Evolutionary conservation across 2,329 filamentous ascomycete genomes (phyloP).

Genomic region (Fusarium newnesense): DNA sequence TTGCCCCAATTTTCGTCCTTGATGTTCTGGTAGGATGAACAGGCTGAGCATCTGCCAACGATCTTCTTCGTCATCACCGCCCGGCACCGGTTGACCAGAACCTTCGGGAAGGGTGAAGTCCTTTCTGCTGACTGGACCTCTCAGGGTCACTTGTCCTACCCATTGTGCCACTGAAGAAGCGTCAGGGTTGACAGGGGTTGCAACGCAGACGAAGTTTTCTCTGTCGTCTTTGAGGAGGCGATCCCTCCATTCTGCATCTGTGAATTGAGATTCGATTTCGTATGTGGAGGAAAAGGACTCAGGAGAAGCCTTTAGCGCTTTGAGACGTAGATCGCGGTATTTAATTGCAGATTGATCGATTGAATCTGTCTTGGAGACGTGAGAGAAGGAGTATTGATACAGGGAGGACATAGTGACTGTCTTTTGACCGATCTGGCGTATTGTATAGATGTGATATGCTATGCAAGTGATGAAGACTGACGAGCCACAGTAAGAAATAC

Average conservation of each 20-base stretch:
- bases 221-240: not conserved
- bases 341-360: not conserved
- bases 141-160: not conserved
- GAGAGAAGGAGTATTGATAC: not conserved
- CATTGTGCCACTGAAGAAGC: fast-evolving
- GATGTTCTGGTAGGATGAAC: not conserved
- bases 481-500: not conserved
- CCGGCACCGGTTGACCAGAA: fast-evolving
- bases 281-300: not conserved
- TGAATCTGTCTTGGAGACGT: not conserved
- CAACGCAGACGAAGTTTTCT: not conserved
- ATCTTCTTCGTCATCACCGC: fast-evolving
- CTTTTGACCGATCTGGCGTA: fast-evolving
- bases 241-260: not conserved
- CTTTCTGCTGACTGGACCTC: not conserved
- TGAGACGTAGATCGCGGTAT: not conserved
- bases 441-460: no score
- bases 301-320: fast-evolving
- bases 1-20: not conserved
- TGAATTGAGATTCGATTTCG: not conserved
- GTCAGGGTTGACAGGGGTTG: not conserved
- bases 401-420: not conserved
- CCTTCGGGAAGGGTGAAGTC: fast-evolving
- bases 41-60: not conserved
- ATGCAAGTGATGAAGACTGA: not conserved